These are phyloP conservation scores for Cercospora citrullina DNA, from an alignment of 2,329 filamentous ascomycete species.

Conservation along the genomic window DNA sequence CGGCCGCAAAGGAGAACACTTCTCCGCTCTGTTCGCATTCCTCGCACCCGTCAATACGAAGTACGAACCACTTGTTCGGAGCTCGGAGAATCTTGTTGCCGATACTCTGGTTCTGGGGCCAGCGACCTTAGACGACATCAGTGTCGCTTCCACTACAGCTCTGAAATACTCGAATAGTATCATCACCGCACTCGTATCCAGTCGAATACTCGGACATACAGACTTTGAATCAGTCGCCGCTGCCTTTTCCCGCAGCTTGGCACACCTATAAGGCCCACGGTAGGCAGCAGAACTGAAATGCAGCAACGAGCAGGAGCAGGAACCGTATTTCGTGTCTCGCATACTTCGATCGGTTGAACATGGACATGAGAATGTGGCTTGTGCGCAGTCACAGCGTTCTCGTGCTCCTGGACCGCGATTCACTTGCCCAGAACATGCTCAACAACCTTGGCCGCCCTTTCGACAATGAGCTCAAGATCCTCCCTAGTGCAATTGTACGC, in stretches of 20 bases:
- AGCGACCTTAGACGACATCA: no score
- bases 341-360: not conserved
- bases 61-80: no score
- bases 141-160: no score
- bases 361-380: not conserved
- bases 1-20: not conserved
- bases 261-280: not conserved
- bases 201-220: no score
- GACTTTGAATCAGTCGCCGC: not conserved
- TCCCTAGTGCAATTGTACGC: conserved; percentile 61
- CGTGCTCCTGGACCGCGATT: not conserved
- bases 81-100: no score
- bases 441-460: conserved; percentile 52
- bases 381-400: not conserved
- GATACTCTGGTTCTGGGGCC: no score
- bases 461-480: conserved; percentile 58
- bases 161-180: no score
- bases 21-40: not conserved
- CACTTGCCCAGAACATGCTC: conserved; percentile 43
- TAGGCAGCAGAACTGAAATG: not conserved
- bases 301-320: not conserved
- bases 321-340: not conserved
- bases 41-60: not conserved
- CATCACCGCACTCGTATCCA: no score
- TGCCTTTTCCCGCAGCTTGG: not conserved